phyloP scores from a whole-genome alignment of 495 filamentous ascomycete genomes.

The Aspergillus funiculosus region DNA sequence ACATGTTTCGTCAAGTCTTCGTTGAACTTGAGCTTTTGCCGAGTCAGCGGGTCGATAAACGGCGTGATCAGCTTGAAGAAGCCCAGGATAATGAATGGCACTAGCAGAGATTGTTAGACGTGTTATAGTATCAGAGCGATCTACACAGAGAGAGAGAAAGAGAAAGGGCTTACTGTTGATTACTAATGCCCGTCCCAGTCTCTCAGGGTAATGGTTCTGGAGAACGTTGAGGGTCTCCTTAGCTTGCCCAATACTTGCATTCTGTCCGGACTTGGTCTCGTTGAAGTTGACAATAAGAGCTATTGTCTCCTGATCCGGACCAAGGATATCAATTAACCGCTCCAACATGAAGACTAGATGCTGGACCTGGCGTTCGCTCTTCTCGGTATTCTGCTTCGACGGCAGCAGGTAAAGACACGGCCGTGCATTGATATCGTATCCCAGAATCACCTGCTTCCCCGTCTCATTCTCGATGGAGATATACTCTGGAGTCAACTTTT shows the following conservation, averaged over 20 bases:
- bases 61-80: constrained; percentile 96
- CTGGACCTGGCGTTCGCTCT: constrained; percentile 82
- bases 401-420: constrained; percentile 88
- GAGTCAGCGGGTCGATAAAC: constrained; percentile 90
- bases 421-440: constrained; percentile 76
- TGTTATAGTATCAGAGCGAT: constrained; percentile 3
- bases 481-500: constrained; percentile 69
- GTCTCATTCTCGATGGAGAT: constrained; percentile 90
- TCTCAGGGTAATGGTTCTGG: constrained; percentile 90
- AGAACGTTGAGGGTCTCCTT: constrained; percentile 78
- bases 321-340: constrained; percentile 79
- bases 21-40: constrained; percentile 92
- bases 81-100: constrained; percentile 78
- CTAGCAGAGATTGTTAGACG: constrained; percentile 30
- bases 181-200: constrained; percentile 81
- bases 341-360: constrained; percentile 96
- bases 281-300: constrained; percentile 87
- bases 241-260: constrained; percentile 67
- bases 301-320: constrained; percentile 75
- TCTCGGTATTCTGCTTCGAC: constrained; percentile 84
- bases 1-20: constrained; percentile 75
- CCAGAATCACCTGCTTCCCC: constrained; percentile 84
- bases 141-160: background rate
- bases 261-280: constrained; percentile 67
- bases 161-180: constrained; percentile 61